Conservation (phyloP, 192 early-diverging fungal genomes). For the Borealophlyctis nickersoniae region DNA sequence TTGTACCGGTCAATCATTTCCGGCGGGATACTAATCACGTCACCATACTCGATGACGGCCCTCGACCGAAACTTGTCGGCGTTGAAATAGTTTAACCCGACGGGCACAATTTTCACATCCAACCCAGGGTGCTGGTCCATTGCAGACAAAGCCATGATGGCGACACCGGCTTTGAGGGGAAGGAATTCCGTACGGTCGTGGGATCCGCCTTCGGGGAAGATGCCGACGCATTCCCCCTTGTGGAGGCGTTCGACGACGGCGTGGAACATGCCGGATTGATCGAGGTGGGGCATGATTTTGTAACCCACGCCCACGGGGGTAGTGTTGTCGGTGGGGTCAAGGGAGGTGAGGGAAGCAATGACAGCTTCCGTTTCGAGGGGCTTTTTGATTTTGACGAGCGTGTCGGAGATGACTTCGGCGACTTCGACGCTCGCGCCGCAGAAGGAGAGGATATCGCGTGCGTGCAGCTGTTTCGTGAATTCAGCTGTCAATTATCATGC, state of each 20-base stretch:
- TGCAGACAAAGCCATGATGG: slow-evolving; percentile 72
- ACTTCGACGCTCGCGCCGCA: slow-evolving; percentile 65
- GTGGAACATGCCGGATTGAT: slow-evolving; percentile 86
- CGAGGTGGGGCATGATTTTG: slow-evolving; percentile 70
- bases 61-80: slow-evolving; percentile 88
- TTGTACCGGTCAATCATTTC: slow-evolving; percentile 84
- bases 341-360: too few relatives aligned
- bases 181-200: slow-evolving; percentile 96
- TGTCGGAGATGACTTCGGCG: slow-evolving; percentile 76
- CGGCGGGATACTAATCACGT: slow-evolving; percentile 74
- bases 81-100: slow-evolving; percentile 94
- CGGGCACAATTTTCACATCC: slow-evolving; percentile 91
- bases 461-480: slow-evolving; percentile 65
- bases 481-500: slow-evolving; percentile 7
- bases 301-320: slow-evolving; percentile 25
- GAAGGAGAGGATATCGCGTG: slow-evolving; percentile 63
- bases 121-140: slow-evolving; percentile 79
- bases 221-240: slow-evolving; percentile 78
- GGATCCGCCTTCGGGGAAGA: slow-evolving; percentile 97
- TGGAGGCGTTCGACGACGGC: slow-evolving; percentile 77
- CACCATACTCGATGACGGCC: slow-evolving; percentile 96
- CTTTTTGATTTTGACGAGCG: slow-evolving; percentile 69
- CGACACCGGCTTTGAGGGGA: slow-evolving; percentile 80
- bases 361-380: slow-evolving; percentile 71
- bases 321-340: too few relatives aligned